A percentile compares a stretch with the other conserved stretches of the same genome.
Conservation (phyloP, 2,329 filamentous ascomycete genomes). For the Beauveria sp. region DNA sequence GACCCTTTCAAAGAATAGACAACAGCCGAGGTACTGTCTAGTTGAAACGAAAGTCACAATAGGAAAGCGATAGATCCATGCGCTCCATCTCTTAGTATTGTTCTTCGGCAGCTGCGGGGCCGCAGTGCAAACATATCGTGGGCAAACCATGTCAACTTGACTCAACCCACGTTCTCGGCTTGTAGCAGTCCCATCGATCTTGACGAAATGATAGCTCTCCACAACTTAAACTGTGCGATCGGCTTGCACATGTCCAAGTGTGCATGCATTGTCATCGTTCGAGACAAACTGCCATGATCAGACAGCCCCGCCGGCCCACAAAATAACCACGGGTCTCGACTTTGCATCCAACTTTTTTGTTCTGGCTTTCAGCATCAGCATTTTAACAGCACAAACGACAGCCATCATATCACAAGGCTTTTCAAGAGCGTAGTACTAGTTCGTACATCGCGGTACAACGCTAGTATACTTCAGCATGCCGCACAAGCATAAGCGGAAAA, state of each 20-base stretch:
- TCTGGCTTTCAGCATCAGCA: background rate
- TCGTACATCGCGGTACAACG: background rate
- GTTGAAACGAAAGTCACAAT: background rate
- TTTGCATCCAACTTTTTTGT: background rate
- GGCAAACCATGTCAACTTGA: background rate
- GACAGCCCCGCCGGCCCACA: background rate
- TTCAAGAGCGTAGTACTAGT: background rate
- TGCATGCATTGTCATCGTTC: background rate
- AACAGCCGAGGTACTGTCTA: background rate
- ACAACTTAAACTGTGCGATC: background rate
- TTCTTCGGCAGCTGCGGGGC: conserved; percentile 4
- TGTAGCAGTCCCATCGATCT: background rate
- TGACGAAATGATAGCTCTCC: background rate
- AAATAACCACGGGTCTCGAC: background rate
- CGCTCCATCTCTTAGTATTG: conserved; percentile 14
- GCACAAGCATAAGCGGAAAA: conserved; percentile 72
- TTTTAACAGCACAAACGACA: background rate
- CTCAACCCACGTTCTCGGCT: background rate
- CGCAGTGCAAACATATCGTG: background rate
- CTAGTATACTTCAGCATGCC: conserved; percentile 49
- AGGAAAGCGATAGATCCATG: background rate
- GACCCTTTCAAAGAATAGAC: background rate
- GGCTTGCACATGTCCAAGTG: background rate
- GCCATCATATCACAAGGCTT: background rate
- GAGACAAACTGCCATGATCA: background rate